These are phyloP conservation scores for Purshia tridentata DNA, from an alignment of 306 rosid genomes.

Conservation along the genomic window DNA sequence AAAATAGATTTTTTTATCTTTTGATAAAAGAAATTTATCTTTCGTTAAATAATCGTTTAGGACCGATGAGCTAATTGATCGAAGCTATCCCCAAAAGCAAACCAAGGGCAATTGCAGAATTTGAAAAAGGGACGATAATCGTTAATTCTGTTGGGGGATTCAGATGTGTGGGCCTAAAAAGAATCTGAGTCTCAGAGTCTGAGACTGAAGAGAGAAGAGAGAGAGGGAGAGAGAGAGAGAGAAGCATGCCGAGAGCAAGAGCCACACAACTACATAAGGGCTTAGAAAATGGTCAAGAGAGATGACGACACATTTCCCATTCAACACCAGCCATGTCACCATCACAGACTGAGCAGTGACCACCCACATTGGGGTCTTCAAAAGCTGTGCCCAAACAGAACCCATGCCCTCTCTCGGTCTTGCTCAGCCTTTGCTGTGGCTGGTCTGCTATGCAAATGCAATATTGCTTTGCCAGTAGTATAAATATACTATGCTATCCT, in stretches of 20 bases:
- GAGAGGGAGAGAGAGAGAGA: no score
- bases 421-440: neutral
- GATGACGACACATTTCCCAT: neutral
- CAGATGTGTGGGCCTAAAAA: conserved; percentile 1
- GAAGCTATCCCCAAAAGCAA: no score
- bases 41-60: no score
- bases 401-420: neutral
- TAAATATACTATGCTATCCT: no score
- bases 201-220: no score
- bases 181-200: neutral
- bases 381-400: neutral
- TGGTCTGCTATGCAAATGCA: neutral
- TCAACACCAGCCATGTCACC: conserved; percentile 1
- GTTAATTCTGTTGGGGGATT: conserved; percentile 13
- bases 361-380: neutral
- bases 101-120: neutral
- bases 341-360: neutral
- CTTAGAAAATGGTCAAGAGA: neutral
- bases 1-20: no score
- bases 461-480: no score
- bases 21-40: no score
- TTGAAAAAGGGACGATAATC: conserved; percentile 6
- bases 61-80: no score
- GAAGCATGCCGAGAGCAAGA: no score
- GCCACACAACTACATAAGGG: neutral